phyloP scores from a whole-genome alignment of 139 green algal genomes.

The Penium margaritaceum region DNA sequence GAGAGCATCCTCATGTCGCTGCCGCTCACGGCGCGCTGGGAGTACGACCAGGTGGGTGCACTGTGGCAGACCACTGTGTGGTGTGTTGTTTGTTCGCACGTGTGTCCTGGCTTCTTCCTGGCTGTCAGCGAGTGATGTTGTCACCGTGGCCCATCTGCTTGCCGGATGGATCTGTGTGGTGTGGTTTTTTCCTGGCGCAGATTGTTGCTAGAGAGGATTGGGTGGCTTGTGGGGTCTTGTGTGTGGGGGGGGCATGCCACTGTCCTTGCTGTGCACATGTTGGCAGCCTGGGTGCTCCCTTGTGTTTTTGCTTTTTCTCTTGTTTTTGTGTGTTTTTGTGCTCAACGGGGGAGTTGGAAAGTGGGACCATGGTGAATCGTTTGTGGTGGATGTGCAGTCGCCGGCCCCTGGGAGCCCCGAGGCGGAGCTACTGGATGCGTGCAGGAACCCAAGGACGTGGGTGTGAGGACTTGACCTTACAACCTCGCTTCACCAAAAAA shows the following conservation, averaged over 20 bases:
- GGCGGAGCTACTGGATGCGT: conserved; percentile 74
- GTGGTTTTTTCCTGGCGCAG: too few relatives aligned
- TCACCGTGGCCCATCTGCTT: neutral
- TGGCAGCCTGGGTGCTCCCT: neutral
- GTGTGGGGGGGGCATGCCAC: too few relatives aligned
- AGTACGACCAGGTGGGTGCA: conserved; percentile 69
- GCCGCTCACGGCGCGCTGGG: conserved; percentile 66
- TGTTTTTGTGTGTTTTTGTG: neutral
- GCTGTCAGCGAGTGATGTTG: conserved; percentile 1
- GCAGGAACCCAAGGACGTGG: conserved; percentile 64
- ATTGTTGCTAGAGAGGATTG: neutral
- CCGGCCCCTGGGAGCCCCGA: conserved; percentile 64
- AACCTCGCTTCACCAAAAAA: neutral
- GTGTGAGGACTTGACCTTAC: conserved; percentile 6
- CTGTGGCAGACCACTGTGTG: neutral
- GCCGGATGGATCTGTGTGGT: neutral
- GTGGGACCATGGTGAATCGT: neutral
- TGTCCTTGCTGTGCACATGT: neutral
- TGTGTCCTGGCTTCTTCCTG: conserved; percentile 4
- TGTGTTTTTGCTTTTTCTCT: neutral
- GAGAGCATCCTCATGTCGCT: conserved; percentile 71
- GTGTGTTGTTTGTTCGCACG: neutral
- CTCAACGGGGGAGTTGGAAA: neutral
- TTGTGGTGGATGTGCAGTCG: conserved; percentile 12
- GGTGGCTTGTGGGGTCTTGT: neutral